A percentile compares a stretch with the other conserved stretches of the same genome.
Conservation (phyloP, 495 filamentous ascomycete species). For the Penicillium turbatum region DNA sequence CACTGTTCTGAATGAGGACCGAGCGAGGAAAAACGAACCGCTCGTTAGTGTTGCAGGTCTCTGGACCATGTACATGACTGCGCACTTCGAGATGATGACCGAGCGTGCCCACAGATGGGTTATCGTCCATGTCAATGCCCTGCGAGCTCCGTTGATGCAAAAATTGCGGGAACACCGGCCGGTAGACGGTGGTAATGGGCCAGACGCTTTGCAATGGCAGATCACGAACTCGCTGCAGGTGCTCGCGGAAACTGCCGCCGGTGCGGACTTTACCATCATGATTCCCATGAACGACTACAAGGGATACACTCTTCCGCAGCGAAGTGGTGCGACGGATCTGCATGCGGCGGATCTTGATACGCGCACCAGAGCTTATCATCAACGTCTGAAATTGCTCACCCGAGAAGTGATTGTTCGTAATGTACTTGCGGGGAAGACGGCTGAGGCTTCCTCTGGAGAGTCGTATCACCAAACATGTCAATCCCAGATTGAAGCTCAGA, state of each 20-base stretch:
- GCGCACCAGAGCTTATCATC: slow-evolving; percentile 10
- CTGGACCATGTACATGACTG: slow-evolving; percentile 27
- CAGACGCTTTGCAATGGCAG: slow-evolving; percentile 17
- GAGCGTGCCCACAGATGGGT: slow-evolving; percentile 32
- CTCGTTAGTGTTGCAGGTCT: slow-evolving; percentile 18
- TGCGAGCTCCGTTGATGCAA: slow-evolving; percentile 19
- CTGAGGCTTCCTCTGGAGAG: not conserved
- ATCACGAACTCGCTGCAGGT: slow-evolving; percentile 22
- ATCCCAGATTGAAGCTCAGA: slow-evolving; percentile 18
- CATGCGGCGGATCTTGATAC: not conserved
- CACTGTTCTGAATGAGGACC: slow-evolving; percentile 10
- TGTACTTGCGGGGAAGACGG: not conserved
- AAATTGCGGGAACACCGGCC: slow-evolving; percentile 2
- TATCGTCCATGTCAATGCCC: slow-evolving; percentile 15
- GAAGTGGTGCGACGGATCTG: not conserved
- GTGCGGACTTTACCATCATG: slow-evolving; percentile 23
- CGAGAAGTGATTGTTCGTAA: not conserved
- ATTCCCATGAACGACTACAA: slow-evolving; percentile 26
- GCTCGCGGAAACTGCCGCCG: slow-evolving; percentile 16
- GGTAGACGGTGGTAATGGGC: not conserved
- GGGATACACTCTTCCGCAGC: slow-evolving; percentile 9
- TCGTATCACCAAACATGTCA: slow-evolving; percentile 2
- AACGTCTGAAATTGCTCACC: slow-evolving; percentile 9
- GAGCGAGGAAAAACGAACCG: not conserved
- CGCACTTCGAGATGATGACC: slow-evolving; percentile 24